These are phyloP conservation scores for Nannizzia gypsea DNA, from an alignment of 2,329 filamentous ascomycete species.

Conservation along the genomic window DNA sequence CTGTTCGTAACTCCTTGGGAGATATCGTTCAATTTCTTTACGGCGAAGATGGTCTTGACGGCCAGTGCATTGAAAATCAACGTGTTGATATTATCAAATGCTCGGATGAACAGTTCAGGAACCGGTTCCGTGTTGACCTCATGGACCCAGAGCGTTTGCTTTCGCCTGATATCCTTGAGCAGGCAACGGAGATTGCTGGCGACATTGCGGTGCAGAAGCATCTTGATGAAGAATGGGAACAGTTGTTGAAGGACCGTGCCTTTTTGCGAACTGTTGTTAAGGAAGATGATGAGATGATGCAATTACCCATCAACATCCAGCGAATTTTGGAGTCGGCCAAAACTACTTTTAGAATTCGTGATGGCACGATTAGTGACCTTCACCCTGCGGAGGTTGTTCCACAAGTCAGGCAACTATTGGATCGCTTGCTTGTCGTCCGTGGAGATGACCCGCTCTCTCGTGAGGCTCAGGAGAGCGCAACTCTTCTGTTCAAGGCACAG, in stretches of 20 bases:
- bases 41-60: conserved; percentile 92
- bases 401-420: conserved; percentile 60
- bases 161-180: conserved; percentile 62
- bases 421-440: conserved; percentile 71
- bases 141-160: conserved; percentile 58
- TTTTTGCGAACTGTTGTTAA: conserved; percentile 61
- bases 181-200: conserved; percentile 73
- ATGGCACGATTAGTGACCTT: conserved; percentile 73
- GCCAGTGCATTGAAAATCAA: conserved; percentile 86
- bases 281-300: conserved; percentile 74
- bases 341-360: conserved; percentile 81
- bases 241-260: conserved; percentile 60
- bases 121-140: conserved; percentile 74
- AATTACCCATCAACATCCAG: conserved; percentile 80
- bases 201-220: conserved; percentile 78
- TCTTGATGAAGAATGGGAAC: conserved; percentile 79
- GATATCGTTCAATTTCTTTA: conserved; percentile 97
- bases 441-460: conserved; percentile 68
- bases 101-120: conserved; percentile 64
- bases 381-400: conserved; percentile 80
- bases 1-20: conserved; percentile 89
- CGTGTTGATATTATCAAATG: conserved; percentile 74
- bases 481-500: conserved; percentile 82
- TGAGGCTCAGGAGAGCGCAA: conserved; percentile 82
- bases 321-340: conserved; percentile 86